Evolutionary conservation across 1,284 basidiomycete species (phyloP), one percentile per base, ranked within the genome.

Genomic region (Fomitopsis palustris): DNA sequence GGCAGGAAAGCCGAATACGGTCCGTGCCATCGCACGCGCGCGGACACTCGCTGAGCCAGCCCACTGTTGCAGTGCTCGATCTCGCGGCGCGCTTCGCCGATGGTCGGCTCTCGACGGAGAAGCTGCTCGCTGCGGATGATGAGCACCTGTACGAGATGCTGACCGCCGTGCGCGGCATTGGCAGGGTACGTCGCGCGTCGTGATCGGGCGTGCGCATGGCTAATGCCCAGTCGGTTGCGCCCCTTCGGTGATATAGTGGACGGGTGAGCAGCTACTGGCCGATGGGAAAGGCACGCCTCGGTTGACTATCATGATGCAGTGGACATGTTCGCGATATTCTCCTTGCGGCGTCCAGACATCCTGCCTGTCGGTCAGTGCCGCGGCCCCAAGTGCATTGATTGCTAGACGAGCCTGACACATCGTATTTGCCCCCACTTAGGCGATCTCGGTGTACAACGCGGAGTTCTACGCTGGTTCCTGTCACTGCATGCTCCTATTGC

Each of bases 251-350:
- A 25, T 59, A 14, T 56, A 77, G 75, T 77, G 74, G 75, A 77
- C 75, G 25, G 75, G 75, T 76, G 53, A 45, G 67, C 58, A n/a
- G 27, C 8, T 35, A 9, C 33, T 39, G 45, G 39, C 27, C 17
- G 25, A 12, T 51, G n/a, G 25, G 45, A 29, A 31, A 29, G 25
- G 25, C 45, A 47, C 45, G 45, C 25, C 35, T 55, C 41, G 25
- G 35, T 39, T 21, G 23, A 54, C 54, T 31, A 59, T 31, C 35
- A 14, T 19, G 53, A 23, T 29, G 39, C 72, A 79, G 90, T 93
- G 16, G 86, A 94, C 69, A 95, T 95, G 93, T 95, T 95, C 69
- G 83, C 91, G 12, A 92, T 96, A 60, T 95, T 95, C 74, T 90
- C 91, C 1, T 78, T 94, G 23, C 81, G 91, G 5, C 85, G 93